A percentile compares a stretch with the other conserved stretches of the same genome.
These are phyloP conservation scores for Dothideomycetes sp. DNA, from an alignment of 2,329 filamentous ascomycete genomes.

Conservation along the genomic window DNA sequence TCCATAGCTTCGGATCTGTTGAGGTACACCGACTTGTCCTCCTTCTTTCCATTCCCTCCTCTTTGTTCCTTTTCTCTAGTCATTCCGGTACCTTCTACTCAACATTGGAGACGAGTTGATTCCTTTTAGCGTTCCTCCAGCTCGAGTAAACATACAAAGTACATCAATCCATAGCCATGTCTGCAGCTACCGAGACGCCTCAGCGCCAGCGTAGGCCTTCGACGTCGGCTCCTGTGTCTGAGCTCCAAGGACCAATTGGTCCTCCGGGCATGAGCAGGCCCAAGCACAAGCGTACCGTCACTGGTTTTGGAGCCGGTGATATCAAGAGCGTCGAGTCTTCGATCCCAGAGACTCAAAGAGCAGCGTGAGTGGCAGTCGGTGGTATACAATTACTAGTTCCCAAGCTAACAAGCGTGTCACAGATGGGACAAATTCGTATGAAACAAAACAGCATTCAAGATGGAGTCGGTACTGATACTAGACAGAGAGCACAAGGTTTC, in stretches of 20 bases:
- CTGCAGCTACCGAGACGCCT: conserved; percentile 25
- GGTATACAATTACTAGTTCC: conserved; percentile 5
- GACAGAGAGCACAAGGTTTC: conserved; percentile 58
- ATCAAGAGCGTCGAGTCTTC: conserved; percentile 89
- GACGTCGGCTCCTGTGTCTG: conserved; percentile 70
- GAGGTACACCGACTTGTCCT: conserved; percentile 5
- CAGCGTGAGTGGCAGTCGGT: conserved; percentile 52
- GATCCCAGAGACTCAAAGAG: conserved; percentile 82
- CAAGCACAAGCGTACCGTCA: conserved; percentile 96
- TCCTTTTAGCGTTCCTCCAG: too few relatives aligned
- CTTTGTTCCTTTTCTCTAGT: background rate
- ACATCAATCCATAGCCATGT: conserved; percentile 19
- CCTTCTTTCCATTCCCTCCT: conserved; percentile 1
- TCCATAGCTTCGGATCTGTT: conserved; percentile 7
- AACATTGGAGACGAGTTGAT: too few relatives aligned
- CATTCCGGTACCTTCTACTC: too few relatives aligned
- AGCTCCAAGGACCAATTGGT: conserved; percentile 78
- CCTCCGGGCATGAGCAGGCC: conserved; percentile 73
- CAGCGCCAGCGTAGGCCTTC: conserved; percentile 72
- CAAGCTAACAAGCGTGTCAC: conserved; percentile 14
- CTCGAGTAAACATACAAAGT: too few relatives aligned
- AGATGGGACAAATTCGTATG: conserved; percentile 55
- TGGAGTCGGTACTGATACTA: conserved; percentile 13
- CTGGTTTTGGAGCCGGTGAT: conserved; percentile 80
- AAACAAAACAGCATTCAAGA: too few relatives aligned